phyloP scores from a whole-genome alignment of 2,329 filamentous ascomycete genomes.

The Phoma sp. region DNA sequence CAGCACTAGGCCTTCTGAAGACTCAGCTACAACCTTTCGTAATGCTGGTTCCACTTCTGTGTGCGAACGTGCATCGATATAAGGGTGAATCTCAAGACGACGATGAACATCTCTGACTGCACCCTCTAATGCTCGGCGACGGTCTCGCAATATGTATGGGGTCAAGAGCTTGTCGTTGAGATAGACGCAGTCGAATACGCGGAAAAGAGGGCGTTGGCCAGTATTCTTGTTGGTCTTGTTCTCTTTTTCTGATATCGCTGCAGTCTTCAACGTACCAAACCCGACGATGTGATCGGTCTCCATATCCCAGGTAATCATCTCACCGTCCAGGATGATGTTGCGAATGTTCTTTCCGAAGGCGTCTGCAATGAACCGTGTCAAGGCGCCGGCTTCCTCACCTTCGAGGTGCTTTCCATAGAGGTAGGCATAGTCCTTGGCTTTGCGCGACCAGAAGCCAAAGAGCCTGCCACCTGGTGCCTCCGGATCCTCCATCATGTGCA shows the following conservation, averaged over 20 bases:
- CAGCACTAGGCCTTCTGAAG: slow-evolving; percentile 87
- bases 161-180: slow-evolving; percentile 84
- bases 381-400: slow-evolving; percentile 72
- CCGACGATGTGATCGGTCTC: slow-evolving; percentile 82
- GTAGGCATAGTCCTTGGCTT: slow-evolving; percentile 95
- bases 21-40: slow-evolving; percentile 82
- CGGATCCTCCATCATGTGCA: slow-evolving; percentile 84
- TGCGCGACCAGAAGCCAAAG: slow-evolving; percentile 93
- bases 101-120: slow-evolving; percentile 75
- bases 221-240: slow-evolving; percentile 67
- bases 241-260: slow-evolving; percentile 79
- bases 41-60: slow-evolving; percentile 81
- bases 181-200: slow-evolving; percentile 90
- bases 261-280: slow-evolving; percentile 93
- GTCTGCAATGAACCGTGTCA: slow-evolving; percentile 79
- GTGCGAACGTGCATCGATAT: slow-evolving; percentile 69
- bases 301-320: slow-evolving; percentile 99
- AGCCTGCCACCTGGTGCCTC: slow-evolving; percentile 70
- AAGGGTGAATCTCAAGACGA: slow-evolving; percentile 82
- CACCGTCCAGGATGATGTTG: slow-evolving; percentile 91
- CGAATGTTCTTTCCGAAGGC: slow-evolving; percentile 81
- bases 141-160: slow-evolving; percentile 81
- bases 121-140: slow-evolving; percentile 75
- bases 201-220: slow-evolving; percentile 77
- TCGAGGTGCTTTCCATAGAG: slow-evolving; percentile 82